Evolutionary conservation across 2,329 filamentous ascomycete genomes (phyloP).

Genomic region (Sclerotinia sclerotiorum): DNA sequence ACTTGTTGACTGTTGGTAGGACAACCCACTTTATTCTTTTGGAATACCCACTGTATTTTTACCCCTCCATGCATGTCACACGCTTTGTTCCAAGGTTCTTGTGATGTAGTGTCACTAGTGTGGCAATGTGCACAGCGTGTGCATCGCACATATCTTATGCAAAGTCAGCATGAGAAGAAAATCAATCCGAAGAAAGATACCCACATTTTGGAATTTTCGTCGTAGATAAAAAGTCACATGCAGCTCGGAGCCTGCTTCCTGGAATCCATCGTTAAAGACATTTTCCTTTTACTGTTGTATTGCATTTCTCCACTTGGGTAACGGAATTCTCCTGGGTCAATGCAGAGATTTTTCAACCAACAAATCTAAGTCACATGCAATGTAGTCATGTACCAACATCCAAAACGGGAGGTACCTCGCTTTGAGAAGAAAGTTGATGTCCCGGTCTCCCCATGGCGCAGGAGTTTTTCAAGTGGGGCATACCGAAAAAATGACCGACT

Average conservation of each 20-base stretch:
- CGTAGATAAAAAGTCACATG: constrained; percentile 11
- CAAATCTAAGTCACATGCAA: constrained; percentile 17
- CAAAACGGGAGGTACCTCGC: constrained; percentile 18
- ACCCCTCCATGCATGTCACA: constrained; percentile 23
- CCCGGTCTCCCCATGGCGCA: neutral
- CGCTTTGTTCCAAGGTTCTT: constrained; percentile 4
- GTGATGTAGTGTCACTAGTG: neutral
- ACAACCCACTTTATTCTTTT: constrained; percentile 7
- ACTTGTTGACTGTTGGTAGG: constrained; percentile 4
- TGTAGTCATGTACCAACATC: neutral
- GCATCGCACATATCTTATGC: neutral
- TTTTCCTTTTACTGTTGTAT: neutral
- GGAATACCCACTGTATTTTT: neutral
- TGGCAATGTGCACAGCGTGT: neutral
- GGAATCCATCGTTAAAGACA: neutral
- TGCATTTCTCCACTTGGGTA: constrained; percentile 7
- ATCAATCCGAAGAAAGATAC: neutral
- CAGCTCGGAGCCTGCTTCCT: neutral
- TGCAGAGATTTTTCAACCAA: neutral
- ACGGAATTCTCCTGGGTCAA: neutral
- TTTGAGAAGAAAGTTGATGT: neutral
- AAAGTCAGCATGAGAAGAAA: constrained; percentile 1
- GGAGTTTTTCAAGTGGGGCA: constrained; percentile 7
- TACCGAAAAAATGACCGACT: constrained; percentile 12
- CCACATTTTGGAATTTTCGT: neutral